Base-by-base conservation (phyloP, 129 eudicot genomes). In the Sambucus nigra region DNA sequence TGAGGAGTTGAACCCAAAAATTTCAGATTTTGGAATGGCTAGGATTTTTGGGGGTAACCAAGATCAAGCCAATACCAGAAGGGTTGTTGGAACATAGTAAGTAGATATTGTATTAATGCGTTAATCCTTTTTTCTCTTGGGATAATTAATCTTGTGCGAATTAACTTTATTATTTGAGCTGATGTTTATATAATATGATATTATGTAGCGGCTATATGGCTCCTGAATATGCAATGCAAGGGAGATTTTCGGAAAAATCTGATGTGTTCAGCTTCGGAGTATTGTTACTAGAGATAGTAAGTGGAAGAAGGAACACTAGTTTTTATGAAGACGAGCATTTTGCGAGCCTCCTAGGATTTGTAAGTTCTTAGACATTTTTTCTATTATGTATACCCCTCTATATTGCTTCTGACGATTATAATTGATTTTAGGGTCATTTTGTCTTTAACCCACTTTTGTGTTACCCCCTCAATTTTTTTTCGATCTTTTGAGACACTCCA, bases 211-310 rank as follows among this genome's bases (percentile, higher is more conserved):
- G 88, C 28, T 80, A 80, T 58, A 77, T 76, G 33, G 78, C 83
- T 8, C 83, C 83, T 29, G 83, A 77, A 66, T 77, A 77, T 9
- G 89, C 89, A 45, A 77, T 81, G 55, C 65, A 70, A 61, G 89
- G 89, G 53, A 58, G 70, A 49, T 81, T 81, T 48, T 77, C 89
- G 0, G 89, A 81, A 60, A 81, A 81, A 55, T 80, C 89, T 0
- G 89, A 81, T 48, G 80, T 80, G 2, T 76, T 72, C 49, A 66
- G 78, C 47, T 72, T 72, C 17, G 78, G 78, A 54, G 72, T 72
- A 11, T 17, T 72, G 50, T 13, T 72, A 40, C 28, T 72, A 31
- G 78, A 72, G 65, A 61, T 73, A 47, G 24, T 64, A 5, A 55
- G 60, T 52, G 77, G 89, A 56, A 73, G 69, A 71, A 73, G 66